Percentiles rank a stretch among this genome's conserved stretches.
Evolutionary conservation across 2,329 filamentous ascomycete genomes (phyloP).

Genomic region (Rutstroemia sp.): DNA sequence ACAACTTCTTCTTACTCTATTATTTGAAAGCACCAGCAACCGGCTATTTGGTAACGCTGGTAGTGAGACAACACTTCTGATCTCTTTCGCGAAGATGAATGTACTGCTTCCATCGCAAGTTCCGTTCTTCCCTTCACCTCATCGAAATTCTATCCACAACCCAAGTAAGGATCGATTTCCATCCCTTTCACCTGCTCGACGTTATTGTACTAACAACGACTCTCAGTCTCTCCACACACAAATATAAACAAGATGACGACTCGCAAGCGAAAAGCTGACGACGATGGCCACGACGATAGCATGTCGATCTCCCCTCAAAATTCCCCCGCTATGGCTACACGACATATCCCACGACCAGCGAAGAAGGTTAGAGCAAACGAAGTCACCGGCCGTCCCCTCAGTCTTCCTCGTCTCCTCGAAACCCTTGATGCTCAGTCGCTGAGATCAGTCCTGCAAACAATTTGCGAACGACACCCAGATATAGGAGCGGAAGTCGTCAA

Average conservation of each 20-base stretch:
- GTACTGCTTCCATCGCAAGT: conserved; percentile 51
- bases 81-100: conserved; percentile 43
- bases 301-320: conserved; percentile 85
- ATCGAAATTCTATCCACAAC: conserved; percentile 46
- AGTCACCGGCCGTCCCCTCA: conserved; percentile 56
- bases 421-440: conserved; percentile 83
- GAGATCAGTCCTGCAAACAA: conserved; percentile 76
- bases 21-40: not conserved
- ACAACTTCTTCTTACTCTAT: not conserved
- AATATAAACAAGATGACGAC: conserved; percentile 39
- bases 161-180: conserved; percentile 39
- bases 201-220: conserved; percentile 11
- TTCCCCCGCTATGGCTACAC: conserved; percentile 68
- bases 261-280: conserved; percentile 81
- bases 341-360: conserved; percentile 58
- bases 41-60: not conserved
- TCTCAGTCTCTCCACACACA: conserved; percentile 36
- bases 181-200: conserved; percentile 38
- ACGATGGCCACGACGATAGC: conserved; percentile 68
- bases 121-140: conserved; percentile 50
- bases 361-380: conserved; percentile 61
- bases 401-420: conserved; percentile 76
- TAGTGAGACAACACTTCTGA: not conserved
- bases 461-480: conserved; percentile 83
- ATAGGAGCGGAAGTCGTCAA: conserved; percentile 79